phyloP scores from a whole-genome alignment of 2,329 filamentous ascomycete species.

The Venturia asperata region DNA sequence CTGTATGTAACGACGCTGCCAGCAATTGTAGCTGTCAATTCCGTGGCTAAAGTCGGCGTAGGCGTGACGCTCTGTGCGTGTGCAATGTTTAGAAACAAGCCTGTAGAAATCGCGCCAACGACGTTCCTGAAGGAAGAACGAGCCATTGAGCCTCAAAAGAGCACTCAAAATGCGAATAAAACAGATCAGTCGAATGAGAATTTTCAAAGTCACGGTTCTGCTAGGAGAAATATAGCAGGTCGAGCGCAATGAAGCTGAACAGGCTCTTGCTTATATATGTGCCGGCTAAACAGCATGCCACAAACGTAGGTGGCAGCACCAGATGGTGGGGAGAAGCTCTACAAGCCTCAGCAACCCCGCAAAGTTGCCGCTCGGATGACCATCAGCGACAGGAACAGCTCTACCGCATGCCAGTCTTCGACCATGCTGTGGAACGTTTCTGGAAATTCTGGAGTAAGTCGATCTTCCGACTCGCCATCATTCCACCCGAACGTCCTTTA shows the following conservation, averaged over 20 bases:
- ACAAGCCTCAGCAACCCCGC: slow-evolving; percentile 8
- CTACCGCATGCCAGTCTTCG: neutral
- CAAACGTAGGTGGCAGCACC: neutral
- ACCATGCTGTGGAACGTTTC: neutral
- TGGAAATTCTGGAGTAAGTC: neutral
- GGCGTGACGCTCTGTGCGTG: slow-evolving; percentile 11
- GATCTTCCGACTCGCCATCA: slow-evolving; percentile 1
- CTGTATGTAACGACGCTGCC: slow-evolving; percentile 16
- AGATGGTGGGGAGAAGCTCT: neutral
- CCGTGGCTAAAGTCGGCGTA: slow-evolving; percentile 5
- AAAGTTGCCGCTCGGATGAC: neutral
- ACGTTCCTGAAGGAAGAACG: neutral
- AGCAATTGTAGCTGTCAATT: slow-evolving; percentile 16
- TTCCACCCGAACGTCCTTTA: neutral
- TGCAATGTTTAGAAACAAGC: neutral
- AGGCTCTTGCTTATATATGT: slow-evolving; percentile 5
- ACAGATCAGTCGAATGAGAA: neutral
- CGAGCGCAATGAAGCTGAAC: neutral
- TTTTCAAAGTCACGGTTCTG: neutral
- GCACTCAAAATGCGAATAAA: neutral
- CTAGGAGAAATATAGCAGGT: too few species aligned
- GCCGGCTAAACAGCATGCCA: neutral
- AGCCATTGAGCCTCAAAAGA: neutral
- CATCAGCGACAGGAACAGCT: neutral
- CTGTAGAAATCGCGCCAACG: neutral